A percentile compares a stretch with the other conserved stretches of the same genome.
Evolutionary conservation across 2,329 filamentous ascomycete species (phyloP).

Genomic region (Exserohilum rostratum): DNA sequence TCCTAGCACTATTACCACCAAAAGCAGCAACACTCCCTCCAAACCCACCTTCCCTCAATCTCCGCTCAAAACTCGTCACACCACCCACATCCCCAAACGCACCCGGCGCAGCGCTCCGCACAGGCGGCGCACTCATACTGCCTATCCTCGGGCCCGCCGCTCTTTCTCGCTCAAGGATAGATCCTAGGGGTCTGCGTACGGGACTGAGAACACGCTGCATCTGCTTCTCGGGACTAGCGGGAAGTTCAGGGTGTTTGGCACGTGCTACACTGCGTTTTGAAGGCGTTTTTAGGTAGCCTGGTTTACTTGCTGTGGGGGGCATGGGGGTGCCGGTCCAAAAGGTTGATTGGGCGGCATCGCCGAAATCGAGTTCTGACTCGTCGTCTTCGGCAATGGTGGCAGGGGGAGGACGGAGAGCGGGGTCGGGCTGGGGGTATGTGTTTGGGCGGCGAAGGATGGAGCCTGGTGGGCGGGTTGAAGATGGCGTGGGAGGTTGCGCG

Average conservation of each 20-base stretch:
- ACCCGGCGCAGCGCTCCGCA: constrained; percentile 5
- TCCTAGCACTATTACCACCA: neutral
- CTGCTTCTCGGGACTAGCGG: constrained; percentile 36
- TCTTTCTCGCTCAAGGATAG: constrained; percentile 1
- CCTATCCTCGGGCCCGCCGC: constrained; percentile 16
- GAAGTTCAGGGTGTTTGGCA: constrained; percentile 39
- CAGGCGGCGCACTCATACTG: constrained; percentile 41
- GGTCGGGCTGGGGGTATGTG: constrained; percentile 24
- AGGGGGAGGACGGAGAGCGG: constrained; percentile 19
- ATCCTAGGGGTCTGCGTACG: constrained; percentile 1
- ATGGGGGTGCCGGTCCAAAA: constrained; percentile 40
- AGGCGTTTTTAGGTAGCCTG: constrained; percentile 56
- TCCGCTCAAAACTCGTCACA: constrained; percentile 43
- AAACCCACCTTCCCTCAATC: constrained; percentile 41
- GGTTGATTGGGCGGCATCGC: constrained; percentile 15
- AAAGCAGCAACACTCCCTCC: constrained; percentile 19
- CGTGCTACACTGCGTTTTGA: constrained; percentile 49
- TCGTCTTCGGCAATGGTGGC: constrained; percentile 30
- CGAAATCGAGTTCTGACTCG: constrained; percentile 13
- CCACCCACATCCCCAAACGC: constrained; percentile 11
- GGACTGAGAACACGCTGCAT: constrained; percentile 20
- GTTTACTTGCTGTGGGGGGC: constrained; percentile 12
- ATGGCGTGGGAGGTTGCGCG: constrained; percentile 2
- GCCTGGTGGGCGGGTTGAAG: constrained; percentile 10
- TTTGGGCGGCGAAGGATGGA: constrained; percentile 20